A percentile compares a stretch with the other conserved stretches of the same genome.
Conservation (phyloP, 306 rosid species). For the Phaseolus lunatus region DNA sequence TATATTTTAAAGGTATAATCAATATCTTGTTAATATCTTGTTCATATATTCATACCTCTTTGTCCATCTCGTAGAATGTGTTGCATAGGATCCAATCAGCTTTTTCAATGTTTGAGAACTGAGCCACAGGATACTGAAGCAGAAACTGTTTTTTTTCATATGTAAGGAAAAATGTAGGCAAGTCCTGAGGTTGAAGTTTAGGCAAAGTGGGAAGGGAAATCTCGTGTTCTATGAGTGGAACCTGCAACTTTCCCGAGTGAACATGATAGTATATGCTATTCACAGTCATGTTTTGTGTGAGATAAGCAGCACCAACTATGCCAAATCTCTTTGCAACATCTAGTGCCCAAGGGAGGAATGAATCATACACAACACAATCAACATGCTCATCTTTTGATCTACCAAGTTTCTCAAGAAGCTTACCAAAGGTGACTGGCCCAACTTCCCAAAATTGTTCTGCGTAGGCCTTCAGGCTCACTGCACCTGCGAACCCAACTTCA, state of each 20-base stretch:
- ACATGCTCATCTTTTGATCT: neutral
- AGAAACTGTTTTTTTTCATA: neutral
- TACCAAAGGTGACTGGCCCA: slow-evolving; percentile 27
- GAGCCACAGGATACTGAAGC: neutral
- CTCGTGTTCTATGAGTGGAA: neutral
- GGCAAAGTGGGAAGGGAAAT: neutral
- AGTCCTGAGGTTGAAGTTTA: neutral
- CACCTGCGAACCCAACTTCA: neutral
- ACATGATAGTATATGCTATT: too few relatives aligned
- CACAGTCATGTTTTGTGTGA: neutral
- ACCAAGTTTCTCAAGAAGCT: slow-evolving; percentile 32
- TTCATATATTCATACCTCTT: too few relatives aligned
- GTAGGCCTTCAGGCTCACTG: neutral
- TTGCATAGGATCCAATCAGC: neutral
- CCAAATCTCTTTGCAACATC: slow-evolving; percentile 47
- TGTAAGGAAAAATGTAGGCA: neutral
- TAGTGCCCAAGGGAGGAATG: slow-evolving; percentile 47
- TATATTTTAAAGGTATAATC: too few relatives aligned
- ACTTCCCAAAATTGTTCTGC: neutral
- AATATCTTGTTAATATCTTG: too few relatives aligned
- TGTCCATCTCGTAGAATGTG: neutral
- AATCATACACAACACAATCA: slow-evolving; percentile 43
- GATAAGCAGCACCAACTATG: neutral
- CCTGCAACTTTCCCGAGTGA: neutral
- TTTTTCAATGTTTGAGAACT: slow-evolving; percentile 13